phyloP scores from a whole-genome alignment of 2,329 filamentous ascomycete species.

The Ambrosiella cleistominuta region DNA sequence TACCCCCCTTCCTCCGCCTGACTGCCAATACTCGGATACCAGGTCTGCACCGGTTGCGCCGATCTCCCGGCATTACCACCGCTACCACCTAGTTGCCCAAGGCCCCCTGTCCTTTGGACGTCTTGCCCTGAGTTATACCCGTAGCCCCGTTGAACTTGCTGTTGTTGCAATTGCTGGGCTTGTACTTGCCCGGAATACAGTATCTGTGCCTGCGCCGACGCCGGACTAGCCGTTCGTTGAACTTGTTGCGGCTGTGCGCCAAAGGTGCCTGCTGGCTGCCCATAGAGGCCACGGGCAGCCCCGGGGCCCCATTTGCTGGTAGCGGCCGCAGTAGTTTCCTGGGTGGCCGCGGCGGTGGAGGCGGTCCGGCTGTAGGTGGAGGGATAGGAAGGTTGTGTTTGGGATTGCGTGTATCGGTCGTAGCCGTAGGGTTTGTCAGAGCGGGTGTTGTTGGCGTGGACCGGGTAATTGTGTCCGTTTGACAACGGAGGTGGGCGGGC shows the following conservation, averaged over 20 bases:
- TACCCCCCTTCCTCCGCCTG: not conserved
- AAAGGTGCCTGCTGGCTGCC: not conserved
- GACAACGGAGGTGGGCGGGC: not conserved
- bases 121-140: too few species aligned
- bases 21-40: constrained; percentile 1
- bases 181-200: not conserved
- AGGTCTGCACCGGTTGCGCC: constrained; percentile 5
- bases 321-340: too few species aligned
- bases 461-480: not conserved
- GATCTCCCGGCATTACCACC: constrained; percentile 4
- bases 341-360: too few species aligned
- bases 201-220: not conserved
- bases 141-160: not conserved
- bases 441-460: not conserved
- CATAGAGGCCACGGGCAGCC: not conserved
- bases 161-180: not conserved
- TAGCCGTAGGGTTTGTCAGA: not conserved
- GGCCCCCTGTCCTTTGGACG: too few species aligned
- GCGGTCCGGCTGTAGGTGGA: too few species aligned
- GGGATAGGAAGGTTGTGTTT: too few species aligned
- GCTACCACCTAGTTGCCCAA: not conserved
- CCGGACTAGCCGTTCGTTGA: too few species aligned
- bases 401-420: too few species aligned
- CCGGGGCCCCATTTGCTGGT: too few species aligned
- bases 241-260: not conserved